A percentile compares a stretch with the other conserved stretches of the same genome.
Evolutionary conservation across 1,284 basidiomycete species (phyloP).

Genomic region (Ustilago lituana): DNA sequence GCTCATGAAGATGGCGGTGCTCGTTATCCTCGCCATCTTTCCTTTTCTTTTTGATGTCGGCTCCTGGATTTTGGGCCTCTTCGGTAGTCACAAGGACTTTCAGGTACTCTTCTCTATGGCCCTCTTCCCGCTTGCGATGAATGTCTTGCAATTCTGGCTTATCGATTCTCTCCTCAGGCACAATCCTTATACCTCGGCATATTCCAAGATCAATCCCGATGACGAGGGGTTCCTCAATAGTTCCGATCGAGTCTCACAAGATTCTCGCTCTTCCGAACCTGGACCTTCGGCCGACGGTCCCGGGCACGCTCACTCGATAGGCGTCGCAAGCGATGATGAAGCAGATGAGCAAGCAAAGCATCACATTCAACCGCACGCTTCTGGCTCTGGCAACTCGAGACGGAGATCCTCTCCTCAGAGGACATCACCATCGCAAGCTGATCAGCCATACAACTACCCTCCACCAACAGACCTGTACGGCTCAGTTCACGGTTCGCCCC

Average conservation of each 20-base stretch:
- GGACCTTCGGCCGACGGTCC: constrained; percentile 1
- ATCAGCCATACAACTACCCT: constrained; percentile 36
- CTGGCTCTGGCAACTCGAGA: constrained; percentile 13
- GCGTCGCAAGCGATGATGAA: constrained; percentile 23
- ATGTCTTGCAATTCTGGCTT: constrained; percentile 65
- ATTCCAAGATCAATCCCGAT: constrained; percentile 45
- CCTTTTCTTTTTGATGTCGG: constrained; percentile 78
- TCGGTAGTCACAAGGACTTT: constrained; percentile 71
- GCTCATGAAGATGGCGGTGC: constrained; percentile 86
- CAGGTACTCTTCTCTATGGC: constrained; percentile 77
- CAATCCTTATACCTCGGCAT: constrained; percentile 54
- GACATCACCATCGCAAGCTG: not conserved
- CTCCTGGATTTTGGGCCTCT: constrained; percentile 84
- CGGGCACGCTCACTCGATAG: constrained; percentile 14
- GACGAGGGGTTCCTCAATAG: constrained; percentile 32
- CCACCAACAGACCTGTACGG: constrained; percentile 27
- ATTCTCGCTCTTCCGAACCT: constrained; percentile 24
- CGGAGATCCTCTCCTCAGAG: constrained; percentile 15
- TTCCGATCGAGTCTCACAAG: constrained; percentile 33
- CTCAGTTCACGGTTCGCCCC: constrained; percentile 28
- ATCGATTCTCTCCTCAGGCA: constrained; percentile 64
- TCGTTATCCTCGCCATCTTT: constrained; percentile 75
- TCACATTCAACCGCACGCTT: constrained; percentile 23
- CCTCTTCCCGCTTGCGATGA: constrained; percentile 91
- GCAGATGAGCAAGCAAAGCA: constrained; percentile 1